phyloP scores from a whole-genome alignment of 2,329 filamentous ascomycete genomes.

The Fusarium globosum region DNA sequence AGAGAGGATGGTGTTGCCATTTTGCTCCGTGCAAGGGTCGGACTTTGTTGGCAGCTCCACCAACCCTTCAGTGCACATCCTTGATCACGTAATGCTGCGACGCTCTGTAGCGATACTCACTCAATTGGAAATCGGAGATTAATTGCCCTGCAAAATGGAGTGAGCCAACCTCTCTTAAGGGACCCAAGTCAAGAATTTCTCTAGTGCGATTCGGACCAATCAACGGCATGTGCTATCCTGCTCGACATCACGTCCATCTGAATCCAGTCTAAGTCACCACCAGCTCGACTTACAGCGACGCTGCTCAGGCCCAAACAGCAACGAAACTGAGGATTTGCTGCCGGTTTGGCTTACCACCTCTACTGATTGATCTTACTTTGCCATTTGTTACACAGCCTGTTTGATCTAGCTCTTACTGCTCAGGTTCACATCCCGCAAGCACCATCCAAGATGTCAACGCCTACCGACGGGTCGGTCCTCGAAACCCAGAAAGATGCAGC shows the following conservation, averaged over 20 bases:
- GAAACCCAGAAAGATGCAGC: background rate
- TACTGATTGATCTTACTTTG: background rate
- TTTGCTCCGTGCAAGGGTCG: background rate
- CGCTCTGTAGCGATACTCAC: background rate
- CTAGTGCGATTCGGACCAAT: background rate
- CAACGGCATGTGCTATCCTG: too few relatives aligned
- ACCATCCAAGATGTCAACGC: background rate
- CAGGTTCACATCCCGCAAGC: background rate
- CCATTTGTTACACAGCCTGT: background rate
- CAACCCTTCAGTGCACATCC: background rate
- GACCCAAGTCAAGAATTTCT: background rate
- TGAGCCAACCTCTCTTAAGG: background rate
- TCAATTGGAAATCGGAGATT: background rate
- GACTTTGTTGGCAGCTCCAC: background rate
- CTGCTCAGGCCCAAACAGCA: background rate
- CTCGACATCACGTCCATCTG: background rate
- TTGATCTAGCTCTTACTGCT: background rate
- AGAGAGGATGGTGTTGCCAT: background rate
- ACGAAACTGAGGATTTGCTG: fast-evolving
- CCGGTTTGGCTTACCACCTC: background rate
- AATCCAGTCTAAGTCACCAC: background rate
- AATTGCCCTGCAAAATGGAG: background rate
- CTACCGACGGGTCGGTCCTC: background rate
- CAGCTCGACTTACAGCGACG: background rate
- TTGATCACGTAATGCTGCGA: background rate